Percentiles rank a stretch among this genome's conserved stretches.
phyloP scores from a whole-genome alignment of 805 yeast species.

The Candida easanensis region DNA sequence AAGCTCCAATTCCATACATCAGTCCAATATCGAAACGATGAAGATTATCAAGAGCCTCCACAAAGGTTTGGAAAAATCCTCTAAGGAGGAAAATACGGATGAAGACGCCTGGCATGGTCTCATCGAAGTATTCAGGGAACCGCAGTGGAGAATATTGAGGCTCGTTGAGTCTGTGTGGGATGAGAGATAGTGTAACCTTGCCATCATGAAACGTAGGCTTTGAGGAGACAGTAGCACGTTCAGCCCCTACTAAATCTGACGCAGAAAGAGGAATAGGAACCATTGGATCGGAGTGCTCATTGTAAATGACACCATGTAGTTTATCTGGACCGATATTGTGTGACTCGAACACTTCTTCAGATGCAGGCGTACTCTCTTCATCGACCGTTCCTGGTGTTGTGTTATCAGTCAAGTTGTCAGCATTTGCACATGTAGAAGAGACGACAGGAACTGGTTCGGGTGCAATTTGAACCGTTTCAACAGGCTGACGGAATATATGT shows the following conservation, averaged over 20 bases:
- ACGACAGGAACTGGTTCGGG: too few relatives aligned
- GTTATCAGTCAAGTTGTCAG: too few relatives aligned
- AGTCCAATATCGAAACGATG: constrained; percentile 12
- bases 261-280: neutral
- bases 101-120: constrained; percentile 15
- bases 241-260: neutral
- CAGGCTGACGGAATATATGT: too few relatives aligned
- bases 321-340: neutral
- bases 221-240: neutral
- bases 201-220: neutral
- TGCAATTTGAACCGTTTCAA: too few relatives aligned
- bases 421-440: too few relatives aligned
- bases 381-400: too few relatives aligned
- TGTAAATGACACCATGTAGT: neutral
- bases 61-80: constrained; percentile 6
- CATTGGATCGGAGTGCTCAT: neutral
- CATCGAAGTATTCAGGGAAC: constrained; percentile 20
- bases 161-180: constrained; percentile 11
- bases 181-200: constrained; percentile 4
- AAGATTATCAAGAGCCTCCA: neutral
- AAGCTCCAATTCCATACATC: constrained; percentile 16
- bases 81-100: constrained; percentile 14
- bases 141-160: constrained; percentile 11
- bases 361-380: neutral
- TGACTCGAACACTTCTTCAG: neutral